Conservation (phyloP, 192 early-diverging fungal genomes). For the Linnemannia exigua region DNA sequence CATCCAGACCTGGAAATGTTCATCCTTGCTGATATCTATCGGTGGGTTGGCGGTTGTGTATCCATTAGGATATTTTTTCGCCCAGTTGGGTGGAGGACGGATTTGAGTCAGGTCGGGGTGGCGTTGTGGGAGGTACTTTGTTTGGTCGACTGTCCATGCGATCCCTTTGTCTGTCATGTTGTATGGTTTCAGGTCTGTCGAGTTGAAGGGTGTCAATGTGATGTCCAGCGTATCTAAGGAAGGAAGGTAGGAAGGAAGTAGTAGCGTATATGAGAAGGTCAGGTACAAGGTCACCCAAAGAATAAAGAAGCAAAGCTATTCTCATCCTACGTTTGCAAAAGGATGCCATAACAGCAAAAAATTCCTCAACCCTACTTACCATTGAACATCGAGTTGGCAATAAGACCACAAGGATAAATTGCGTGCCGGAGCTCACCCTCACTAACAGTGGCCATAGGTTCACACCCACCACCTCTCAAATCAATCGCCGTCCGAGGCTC, state of each 20-base stretch:
- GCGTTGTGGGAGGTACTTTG: conserved; percentile 72
- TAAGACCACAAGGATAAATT: conserved; percentile 97
- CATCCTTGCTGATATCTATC: conserved; percentile 74
- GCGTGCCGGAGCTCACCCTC: conserved; percentile 53
- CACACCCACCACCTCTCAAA: conserved; percentile 68
- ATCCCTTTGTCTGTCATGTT: conserved; percentile 78
- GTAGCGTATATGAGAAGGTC: neutral
- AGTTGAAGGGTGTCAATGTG: conserved; percentile 67
- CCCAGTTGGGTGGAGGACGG: conserved; percentile 93
- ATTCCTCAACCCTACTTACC: conserved; percentile 65
- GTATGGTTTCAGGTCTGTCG: conserved; percentile 61
- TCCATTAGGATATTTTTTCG: conserved; percentile 66
- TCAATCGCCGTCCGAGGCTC: conserved; percentile 58
- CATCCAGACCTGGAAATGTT: conserved; percentile 99
- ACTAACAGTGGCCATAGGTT: conserved; percentile 63
- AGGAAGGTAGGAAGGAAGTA: no score
- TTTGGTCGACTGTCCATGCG: conserved; percentile 91
- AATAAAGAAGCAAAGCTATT: neutral
- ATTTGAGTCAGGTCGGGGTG: conserved; percentile 66
- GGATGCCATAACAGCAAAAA: neutral
- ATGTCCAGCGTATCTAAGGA: conserved; percentile 71
- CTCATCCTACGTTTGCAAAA: neutral
- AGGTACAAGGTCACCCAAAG: neutral
- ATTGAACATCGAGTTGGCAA: conserved; percentile 98
- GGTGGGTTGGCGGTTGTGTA: conserved; percentile 66